A percentile compares a stretch with the other conserved stretches of the same genome.
Evolutionary conservation across 352 stramenopile genomes (phyloP).

Genomic region (Globisporangium apiculatum): DNA sequence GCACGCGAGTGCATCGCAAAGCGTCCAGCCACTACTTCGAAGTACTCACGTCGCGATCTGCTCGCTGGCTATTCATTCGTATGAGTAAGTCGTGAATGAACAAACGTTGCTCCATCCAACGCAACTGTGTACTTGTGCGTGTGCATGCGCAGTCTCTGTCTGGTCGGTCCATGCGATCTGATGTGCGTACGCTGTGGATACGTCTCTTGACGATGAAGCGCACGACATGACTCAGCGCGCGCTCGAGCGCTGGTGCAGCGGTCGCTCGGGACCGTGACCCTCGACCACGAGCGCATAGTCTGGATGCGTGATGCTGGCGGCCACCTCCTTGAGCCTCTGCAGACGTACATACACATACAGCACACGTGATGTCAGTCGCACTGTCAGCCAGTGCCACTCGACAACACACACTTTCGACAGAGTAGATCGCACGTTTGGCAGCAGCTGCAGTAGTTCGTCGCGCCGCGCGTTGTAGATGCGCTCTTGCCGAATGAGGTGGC

Average conservation of each 20-base stretch:
- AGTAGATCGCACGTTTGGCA: conserved; percentile 38
- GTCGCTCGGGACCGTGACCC: conserved; percentile 36
- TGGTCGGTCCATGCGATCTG: too few species aligned
- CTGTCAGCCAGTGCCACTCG: not conserved
- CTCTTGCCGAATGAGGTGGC: conserved; percentile 51
- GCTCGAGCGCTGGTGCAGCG: conserved; percentile 21
- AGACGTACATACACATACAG: not conserved
- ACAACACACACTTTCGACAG: not conserved
- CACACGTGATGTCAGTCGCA: not conserved
- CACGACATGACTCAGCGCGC: too few species aligned
- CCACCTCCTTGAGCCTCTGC: conserved; percentile 30
- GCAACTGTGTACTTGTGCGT: not conserved
- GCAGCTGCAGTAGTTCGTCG: conserved; percentile 33
- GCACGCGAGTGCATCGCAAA: not conserved
- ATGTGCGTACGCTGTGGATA: too few species aligned
- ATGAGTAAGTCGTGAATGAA: not conserved
- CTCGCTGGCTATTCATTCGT: too few species aligned
- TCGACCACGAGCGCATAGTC: conserved; percentile 45
- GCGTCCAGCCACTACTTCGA: too few species aligned
- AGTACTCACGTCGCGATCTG: too few species aligned
- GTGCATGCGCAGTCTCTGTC: not conserved
- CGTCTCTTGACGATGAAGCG: too few species aligned
- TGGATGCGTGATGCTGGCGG: conserved; percentile 26
- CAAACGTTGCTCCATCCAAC: not conserved
- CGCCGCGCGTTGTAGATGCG: conserved; percentile 43